These are phyloP conservation scores for Polytrichum commune DNA, from an alignment of 225 moss, liverwort and hornwort species.

Conservation along the genomic window DNA sequence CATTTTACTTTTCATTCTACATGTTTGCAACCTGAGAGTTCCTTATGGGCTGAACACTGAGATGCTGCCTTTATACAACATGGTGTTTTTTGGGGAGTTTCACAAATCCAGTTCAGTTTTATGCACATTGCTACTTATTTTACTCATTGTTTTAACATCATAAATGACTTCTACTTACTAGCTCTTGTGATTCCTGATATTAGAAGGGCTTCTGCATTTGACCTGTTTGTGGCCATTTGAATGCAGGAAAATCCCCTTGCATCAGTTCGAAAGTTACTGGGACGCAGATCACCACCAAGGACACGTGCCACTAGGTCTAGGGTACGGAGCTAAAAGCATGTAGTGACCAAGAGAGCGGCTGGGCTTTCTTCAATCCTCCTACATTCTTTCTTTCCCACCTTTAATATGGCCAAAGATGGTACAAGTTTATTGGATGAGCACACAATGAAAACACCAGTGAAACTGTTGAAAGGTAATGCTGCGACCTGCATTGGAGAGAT, in stretches of 20 bases:
- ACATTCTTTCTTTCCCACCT: too few species aligned
- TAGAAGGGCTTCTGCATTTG: slow-evolving; percentile 1
- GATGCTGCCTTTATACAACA: background rate
- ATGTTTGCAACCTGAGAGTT: too few species aligned
- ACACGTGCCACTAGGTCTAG: background rate
- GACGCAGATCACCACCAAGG: slow-evolving; percentile 30
- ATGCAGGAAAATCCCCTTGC: slow-evolving; percentile 54
- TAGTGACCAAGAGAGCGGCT: too few species aligned
- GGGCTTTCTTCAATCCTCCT: too few species aligned
- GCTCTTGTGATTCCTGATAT: background rate
- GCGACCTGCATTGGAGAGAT: too few species aligned
- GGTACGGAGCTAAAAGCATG: background rate
- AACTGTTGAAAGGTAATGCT: too few species aligned
- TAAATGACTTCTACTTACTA: background rate
- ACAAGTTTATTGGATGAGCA: too few species aligned
- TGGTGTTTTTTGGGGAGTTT: slow-evolving; percentile 1
- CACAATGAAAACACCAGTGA: too few species aligned
- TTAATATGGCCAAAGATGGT: too few species aligned
- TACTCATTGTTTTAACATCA: slow-evolving; percentile 4
- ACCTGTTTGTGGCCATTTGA: slow-evolving; percentile 8
- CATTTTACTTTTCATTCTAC: too few species aligned
- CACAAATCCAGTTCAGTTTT: background rate
- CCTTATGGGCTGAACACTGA: background rate
- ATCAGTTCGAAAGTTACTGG: slow-evolving; percentile 54
- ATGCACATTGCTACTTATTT: background rate